A percentile compares a stretch with the other conserved stretches of the same genome.
phyloP scores from a whole-genome alignment of 495 filamentous ascomycete species.

The Xylaria scruposa region DNA sequence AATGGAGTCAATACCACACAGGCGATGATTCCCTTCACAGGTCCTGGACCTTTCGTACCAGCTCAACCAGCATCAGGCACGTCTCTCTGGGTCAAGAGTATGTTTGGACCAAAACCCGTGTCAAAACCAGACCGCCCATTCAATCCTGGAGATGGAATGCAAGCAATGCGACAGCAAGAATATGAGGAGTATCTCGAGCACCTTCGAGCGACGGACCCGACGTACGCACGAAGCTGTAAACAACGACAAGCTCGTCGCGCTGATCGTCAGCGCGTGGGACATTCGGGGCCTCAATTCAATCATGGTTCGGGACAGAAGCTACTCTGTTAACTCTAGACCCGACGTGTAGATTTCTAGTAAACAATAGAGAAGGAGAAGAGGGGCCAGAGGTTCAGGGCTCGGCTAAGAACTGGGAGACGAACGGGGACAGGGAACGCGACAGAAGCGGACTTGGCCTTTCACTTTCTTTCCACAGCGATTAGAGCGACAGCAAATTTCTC shows the following conservation, averaged over 20 bases:
- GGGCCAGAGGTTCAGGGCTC: background rate
- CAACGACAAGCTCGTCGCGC: conserved; percentile 50
- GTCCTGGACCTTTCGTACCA: background rate
- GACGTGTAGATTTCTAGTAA: background rate
- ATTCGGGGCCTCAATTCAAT: background rate
- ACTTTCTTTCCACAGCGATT: conserved; percentile 29
- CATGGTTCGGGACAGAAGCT: background rate
- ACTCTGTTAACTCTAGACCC: conserved; percentile 5
- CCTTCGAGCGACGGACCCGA: conserved; percentile 47
- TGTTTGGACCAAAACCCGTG: conserved; percentile 37
- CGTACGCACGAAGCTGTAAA: conserved; percentile 49
- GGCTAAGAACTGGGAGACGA: background rate
- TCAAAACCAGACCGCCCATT: conserved; percentile 34
- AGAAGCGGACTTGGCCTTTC: conserved; percentile 12
- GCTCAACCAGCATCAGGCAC: conserved; percentile 11
- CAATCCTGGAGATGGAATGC: conserved; percentile 26
- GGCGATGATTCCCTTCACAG: background rate
- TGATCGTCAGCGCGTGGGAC: conserved; percentile 36
- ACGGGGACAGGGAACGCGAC: conserved; percentile 9
- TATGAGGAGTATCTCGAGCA: conserved; percentile 54
- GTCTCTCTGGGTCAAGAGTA: conserved; percentile 31
- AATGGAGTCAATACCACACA: conserved; percentile 13
- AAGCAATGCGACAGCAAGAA: conserved; percentile 40
- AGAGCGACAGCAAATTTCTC: conserved; percentile 26
- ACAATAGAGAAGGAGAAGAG: background rate